Conservation (phyloP, 2,329 filamentous ascomycete genomes). For the Trichoderma breve region DNA sequence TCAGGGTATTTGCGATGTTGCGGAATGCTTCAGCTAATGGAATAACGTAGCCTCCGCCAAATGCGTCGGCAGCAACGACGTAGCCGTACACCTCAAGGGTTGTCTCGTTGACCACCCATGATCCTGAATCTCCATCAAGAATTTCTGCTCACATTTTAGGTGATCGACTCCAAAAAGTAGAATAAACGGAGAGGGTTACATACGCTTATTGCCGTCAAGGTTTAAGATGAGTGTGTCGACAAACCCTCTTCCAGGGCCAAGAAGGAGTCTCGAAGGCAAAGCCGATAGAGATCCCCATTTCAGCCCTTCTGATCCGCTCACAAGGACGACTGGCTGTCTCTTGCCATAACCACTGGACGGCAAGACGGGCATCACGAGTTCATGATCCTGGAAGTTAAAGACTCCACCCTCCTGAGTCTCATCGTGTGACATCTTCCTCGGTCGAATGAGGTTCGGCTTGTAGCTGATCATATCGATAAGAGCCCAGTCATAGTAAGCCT, state of each 20-base stretch:
- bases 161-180: background rate
- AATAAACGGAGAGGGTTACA: background rate
- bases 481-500: background rate
- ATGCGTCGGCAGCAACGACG: background rate
- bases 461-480: background rate
- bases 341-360: background rate
- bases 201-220: background rate
- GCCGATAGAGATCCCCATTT: background rate
- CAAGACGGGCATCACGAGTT: background rate
- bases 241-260: background rate
- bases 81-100: background rate
- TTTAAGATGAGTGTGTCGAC: background rate
- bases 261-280: background rate
- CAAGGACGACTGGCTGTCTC: background rate
- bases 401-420: background rate
- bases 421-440: background rate
- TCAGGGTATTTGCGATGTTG: background rate
- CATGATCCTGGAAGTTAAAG: background rate
- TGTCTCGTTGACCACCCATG: background rate
- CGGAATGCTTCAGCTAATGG: background rate
- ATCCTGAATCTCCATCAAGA: background rate
- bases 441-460: background rate
- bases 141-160: background rate
- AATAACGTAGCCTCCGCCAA: background rate
- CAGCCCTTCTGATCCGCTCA: background rate